Base-by-base conservation (phyloP, 352 stramenopile species). In the Phytophthora sojae region DNA sequence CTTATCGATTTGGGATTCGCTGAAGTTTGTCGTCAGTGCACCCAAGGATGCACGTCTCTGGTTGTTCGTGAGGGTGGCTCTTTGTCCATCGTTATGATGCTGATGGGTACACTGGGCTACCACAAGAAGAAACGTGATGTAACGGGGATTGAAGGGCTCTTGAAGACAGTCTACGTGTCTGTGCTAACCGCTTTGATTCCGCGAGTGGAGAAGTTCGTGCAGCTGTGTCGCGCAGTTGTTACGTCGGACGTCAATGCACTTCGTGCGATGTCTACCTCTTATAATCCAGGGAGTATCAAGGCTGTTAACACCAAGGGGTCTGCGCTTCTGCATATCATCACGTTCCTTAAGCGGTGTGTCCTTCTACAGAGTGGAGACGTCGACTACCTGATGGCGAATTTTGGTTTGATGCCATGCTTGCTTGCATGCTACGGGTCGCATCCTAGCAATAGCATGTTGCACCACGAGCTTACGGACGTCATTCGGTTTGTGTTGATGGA, bases 401-500 rank as follows among this genome's bases (percentile, higher is more conserved):
- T 84, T 53, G 88, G 85, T 5, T 80, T 95, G 19, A 96, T 96
- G 89, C 86, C 89, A 21, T 93, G 86, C 56, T 82, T 95, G 45
- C 71, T 96, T 49, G 74, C 86, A 12, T 94, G 89, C 62, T 96
- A 92, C 47, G 89, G 73, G 1, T 90, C 86, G 5, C 86, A 95
- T 21, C 87, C 86, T 45, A 89, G 81, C 59, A 96, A 96, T 78
- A 95, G 88, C 56, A 73, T 96, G 54, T 68, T 96, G 19, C 89
- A 96, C 50, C 89, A 95, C 69, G 88, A 95, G 52, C 80, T 96
- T 51, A 96, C 89, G 1, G 89, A 96, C 44, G 78, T 96, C 49
- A 94, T 96, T 62, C 85, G 89, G 3, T 96, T 95, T 50, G 89
- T 96, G 39, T 75, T 96, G 6, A 76, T 96, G 55, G 88, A 96